Conservation (phyloP, 306 rosid species). For the Inga oerstediana region DNA sequence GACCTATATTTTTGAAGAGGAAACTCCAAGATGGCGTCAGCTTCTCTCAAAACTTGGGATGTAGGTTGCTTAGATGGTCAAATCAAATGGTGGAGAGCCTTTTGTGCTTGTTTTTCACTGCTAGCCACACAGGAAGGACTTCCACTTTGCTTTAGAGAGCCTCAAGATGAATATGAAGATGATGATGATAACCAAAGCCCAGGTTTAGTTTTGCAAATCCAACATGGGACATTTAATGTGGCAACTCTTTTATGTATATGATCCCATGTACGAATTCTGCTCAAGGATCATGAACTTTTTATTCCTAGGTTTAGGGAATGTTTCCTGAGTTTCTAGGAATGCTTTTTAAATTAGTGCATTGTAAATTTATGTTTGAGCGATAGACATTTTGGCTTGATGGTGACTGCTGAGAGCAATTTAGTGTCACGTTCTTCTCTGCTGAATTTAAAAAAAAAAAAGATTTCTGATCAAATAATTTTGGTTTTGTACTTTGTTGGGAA, state of each 20-base stretch:
- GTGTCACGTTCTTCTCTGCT: too few relatives aligned
- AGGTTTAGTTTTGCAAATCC: constrained; percentile 12
- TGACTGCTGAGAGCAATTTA: too few relatives aligned
- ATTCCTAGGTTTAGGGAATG: neutral
- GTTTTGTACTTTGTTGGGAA: neutral
- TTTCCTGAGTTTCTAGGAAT: neutral
- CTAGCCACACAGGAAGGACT: constrained; percentile 18
- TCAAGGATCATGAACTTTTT: neutral
- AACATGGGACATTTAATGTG: neutral
- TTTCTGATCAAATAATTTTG: neutral
- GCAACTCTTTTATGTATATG: neutral
- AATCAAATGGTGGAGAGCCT: constrained; percentile 15
- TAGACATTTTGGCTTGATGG: too few relatives aligned
- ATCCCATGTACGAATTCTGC: neutral
- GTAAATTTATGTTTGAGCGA: neutral
- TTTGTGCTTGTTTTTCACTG: neutral
- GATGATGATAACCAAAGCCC: neutral
- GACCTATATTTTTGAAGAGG: constrained; percentile 97
- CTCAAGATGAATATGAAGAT: neutral
- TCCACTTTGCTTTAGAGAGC: neutral
- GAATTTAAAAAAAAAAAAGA: too few relatives aligned
- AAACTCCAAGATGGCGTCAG: constrained; percentile 90
- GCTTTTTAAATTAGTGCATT: neutral
- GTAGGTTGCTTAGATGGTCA: constrained; percentile 31
- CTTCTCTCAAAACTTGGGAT: constrained; percentile 76